phyloP scores from a whole-genome alignment of 2,329 filamentous ascomycete species.

The Fusarium newnesense region DNA sequence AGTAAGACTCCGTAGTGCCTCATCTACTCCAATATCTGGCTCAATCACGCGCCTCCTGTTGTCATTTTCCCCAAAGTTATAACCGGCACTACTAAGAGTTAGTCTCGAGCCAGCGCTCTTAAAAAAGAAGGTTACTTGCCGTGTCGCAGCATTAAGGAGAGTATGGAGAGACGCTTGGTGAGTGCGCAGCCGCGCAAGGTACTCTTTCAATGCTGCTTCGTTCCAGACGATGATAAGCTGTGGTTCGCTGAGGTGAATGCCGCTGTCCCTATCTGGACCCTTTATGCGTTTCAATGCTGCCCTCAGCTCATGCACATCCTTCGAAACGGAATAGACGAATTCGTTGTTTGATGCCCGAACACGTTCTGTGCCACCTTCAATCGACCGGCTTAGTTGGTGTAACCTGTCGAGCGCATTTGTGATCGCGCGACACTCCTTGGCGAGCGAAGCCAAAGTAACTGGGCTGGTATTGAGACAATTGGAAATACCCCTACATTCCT shows the following conservation, averaged over 20 bases:
- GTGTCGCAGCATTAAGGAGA: conserved; percentile 43
- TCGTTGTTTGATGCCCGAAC: conserved; percentile 41
- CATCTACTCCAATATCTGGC: conserved; percentile 40
- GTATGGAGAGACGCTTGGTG: conserved; percentile 44
- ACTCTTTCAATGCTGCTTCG: conserved; percentile 38
- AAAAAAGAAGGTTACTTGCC: conserved; percentile 10
- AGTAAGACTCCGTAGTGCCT: conserved; percentile 40
- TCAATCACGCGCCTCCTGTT: conserved; percentile 44
- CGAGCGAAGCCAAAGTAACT: conserved; percentile 39
- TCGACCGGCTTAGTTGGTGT: conserved; percentile 38
- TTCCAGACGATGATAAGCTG: conserved; percentile 45
- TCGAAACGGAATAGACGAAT: conserved; percentile 43
- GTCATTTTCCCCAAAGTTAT: conserved; percentile 36
- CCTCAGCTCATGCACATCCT: conserved; percentile 41
- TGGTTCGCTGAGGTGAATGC: conserved; percentile 41
- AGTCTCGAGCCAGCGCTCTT: not conserved
- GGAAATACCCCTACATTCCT: conserved; percentile 40
- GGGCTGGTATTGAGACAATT: conserved; percentile 45
- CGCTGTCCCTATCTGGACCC: conserved; percentile 42
- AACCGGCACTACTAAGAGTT: conserved; percentile 28
- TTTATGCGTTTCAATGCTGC: conserved; percentile 42
- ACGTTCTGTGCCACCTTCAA: conserved; percentile 29
- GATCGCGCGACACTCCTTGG: conserved; percentile 42
- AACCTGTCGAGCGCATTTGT: conserved; percentile 43
- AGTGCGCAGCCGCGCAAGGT: conserved; percentile 37